These are phyloP conservation scores for Aureobasidium sp. DNA, from an alignment of 2,329 filamentous ascomycete genomes.

Conservation along the genomic window DNA sequence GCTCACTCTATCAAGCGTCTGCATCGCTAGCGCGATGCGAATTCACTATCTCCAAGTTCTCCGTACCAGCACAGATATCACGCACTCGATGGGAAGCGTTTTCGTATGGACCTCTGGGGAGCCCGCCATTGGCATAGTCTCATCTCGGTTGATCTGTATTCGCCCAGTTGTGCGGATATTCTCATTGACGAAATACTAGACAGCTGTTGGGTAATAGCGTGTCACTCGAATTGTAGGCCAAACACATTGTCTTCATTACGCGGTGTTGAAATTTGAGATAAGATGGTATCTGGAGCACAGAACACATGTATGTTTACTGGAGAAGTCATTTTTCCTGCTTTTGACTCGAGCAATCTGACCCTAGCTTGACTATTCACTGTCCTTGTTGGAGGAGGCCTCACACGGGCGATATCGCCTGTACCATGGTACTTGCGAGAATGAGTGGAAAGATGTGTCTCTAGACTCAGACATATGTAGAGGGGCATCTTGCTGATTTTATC, in stretches of 20 bases:
- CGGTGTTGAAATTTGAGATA: neutral
- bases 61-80: neutral
- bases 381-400: no score
- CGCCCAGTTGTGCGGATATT: no score
- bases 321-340: no score
- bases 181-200: neutral
- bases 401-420: no score
- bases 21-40: neutral
- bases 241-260: neutral
- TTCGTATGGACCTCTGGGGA: neutral
- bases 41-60: neutral
- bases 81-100: neutral
- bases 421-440: no score
- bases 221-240: neutral
- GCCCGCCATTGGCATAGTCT: conserved; percentile 1
- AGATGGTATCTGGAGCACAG: neutral
- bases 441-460: no score
- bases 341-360: no score
- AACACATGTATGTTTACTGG: no score
- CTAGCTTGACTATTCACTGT: no score
- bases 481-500: no score
- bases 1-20: neutral
- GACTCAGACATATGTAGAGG: no score
- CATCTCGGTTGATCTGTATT: neutral
- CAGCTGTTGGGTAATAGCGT: neutral